phyloP scores from a whole-genome alignment of 176 grass and related monocot species.

The Neostapfia colusana region DNA sequence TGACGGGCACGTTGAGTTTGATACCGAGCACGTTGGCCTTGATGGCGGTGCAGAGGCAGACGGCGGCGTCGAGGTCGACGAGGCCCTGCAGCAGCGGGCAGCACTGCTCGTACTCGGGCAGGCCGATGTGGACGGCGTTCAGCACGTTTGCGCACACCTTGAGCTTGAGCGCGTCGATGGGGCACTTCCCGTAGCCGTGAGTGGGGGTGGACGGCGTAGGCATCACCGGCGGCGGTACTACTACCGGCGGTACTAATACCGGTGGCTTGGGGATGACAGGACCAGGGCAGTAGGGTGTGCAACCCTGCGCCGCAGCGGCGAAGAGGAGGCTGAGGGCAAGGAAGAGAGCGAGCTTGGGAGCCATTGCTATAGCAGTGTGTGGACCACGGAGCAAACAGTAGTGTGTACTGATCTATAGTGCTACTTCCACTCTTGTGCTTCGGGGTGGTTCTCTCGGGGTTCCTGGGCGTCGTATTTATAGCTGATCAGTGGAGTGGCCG shows the following conservation, averaged over 20 bases:
- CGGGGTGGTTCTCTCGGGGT: constrained; percentile 2
- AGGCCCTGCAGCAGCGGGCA: constrained; percentile 14
- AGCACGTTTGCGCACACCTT: constrained; percentile 39
- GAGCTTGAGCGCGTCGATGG: constrained; percentile 23
- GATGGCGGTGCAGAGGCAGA: constrained; percentile 21
- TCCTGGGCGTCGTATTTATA: constrained; percentile 5
- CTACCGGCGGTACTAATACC: not conserved
- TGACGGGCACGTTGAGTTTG: not conserved
- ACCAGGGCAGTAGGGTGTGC: not conserved
- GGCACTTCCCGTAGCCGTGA: constrained; percentile 1
- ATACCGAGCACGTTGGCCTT: constrained; percentile 2
- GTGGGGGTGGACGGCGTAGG: not conserved
- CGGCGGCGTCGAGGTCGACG: constrained; percentile 16
- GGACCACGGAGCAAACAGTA: not conserved
- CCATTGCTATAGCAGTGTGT: constrained; percentile 1
- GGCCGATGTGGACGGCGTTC: not conserved
- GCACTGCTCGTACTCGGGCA: not conserved
- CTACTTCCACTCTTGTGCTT: not conserved
- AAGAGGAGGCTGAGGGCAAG: constrained; percentile 17
- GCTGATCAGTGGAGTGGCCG: not conserved
- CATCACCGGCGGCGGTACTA: not conserved
- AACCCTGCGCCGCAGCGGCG: constrained; percentile 21
- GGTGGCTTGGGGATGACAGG: not conserved
- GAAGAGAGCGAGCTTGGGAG: constrained; percentile 12
- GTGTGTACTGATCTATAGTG: not conserved